These are phyloP conservation scores for Phytophthora kernoviae DNA, from an alignment of 352 stramenopile genomes.

Conservation along the genomic window DNA sequence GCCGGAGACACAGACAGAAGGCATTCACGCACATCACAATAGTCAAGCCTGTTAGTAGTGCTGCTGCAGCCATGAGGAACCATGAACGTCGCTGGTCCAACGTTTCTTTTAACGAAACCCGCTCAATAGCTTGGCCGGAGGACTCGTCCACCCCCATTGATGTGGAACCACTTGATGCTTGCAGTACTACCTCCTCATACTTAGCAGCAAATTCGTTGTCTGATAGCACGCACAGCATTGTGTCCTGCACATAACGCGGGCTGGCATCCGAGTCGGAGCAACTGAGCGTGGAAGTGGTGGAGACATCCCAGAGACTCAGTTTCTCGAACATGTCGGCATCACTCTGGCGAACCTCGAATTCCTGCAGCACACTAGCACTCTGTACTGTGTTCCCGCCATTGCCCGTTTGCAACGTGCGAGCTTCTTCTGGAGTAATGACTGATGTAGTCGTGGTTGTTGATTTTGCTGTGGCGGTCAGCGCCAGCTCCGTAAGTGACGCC, in stretches of 20 bases:
- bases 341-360: constrained; percentile 50
- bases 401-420: constrained; percentile 12
- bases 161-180: constrained; percentile 20
- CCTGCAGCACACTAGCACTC: constrained; percentile 28
- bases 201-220: constrained; percentile 45
- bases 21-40: constrained; percentile 24
- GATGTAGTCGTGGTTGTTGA: constrained; percentile 7
- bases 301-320: constrained; percentile 39
- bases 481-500: constrained; percentile 25
- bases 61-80: constrained; percentile 37
- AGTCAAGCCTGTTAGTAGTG: constrained; percentile 20
- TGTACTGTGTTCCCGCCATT: background rate
- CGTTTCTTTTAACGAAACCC: constrained; percentile 31
- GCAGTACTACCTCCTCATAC: constrained; percentile 35
- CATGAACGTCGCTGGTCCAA: constrained; percentile 38
- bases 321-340: constrained; percentile 40
- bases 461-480: constrained; percentile 17
- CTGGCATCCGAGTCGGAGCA: constrained; percentile 48
- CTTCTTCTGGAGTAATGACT: constrained; percentile 17
- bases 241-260: constrained; percentile 42
- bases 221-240: constrained; percentile 52
- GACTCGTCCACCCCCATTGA: constrained; percentile 18
- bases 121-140: constrained; percentile 20
- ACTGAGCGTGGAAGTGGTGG: constrained; percentile 41
- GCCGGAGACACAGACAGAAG: constrained; percentile 27